phyloP scores from a whole-genome alignment of 805 yeast species.

The Yamadazyma scolyti region DNA sequence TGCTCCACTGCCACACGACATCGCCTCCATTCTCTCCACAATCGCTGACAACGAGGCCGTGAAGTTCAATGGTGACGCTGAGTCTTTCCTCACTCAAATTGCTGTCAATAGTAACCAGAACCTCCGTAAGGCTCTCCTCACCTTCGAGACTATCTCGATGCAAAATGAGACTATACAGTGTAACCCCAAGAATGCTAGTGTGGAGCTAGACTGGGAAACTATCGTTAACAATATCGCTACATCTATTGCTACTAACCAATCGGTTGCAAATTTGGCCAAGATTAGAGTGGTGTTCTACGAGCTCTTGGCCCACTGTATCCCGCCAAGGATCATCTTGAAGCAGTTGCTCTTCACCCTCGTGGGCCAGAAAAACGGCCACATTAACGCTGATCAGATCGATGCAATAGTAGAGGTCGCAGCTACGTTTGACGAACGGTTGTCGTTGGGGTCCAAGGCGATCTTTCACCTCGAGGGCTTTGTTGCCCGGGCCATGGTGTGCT shows the following conservation, averaged over 20 bases:
- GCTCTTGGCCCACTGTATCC: conserved; percentile 88
- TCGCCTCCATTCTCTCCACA: conserved; percentile 48
- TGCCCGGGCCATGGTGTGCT: conserved; percentile 76
- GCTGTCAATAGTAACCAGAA: conserved; percentile 63
- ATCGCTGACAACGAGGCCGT: conserved; percentile 58
- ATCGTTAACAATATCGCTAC: conserved; percentile 66
- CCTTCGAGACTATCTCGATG: conserved; percentile 79
- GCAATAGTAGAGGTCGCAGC: conserved; percentile 60
- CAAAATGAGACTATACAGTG: conserved; percentile 51
- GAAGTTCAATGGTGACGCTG: conserved; percentile 34
- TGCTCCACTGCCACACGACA: conserved; percentile 66
- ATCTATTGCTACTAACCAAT: conserved; percentile 55
- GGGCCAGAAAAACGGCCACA: conserved; percentile 15
- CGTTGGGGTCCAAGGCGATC: conserved; percentile 83
- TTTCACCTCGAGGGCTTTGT: conserved; percentile 94
- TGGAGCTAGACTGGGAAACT: conserved; percentile 87
- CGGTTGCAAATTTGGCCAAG: conserved; percentile 58
- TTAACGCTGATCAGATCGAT: conserved; percentile 27
- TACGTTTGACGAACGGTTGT: conserved; percentile 76
- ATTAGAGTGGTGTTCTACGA: conserved; percentile 74
- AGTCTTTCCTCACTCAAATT: conserved; percentile 44
- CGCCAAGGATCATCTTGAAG: conserved; percentile 77
- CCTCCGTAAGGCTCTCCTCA: conserved; percentile 69
- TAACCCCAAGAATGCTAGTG: conserved; percentile 39
- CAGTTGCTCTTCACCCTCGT: conserved; percentile 46